Conservation (phyloP, 2,329 filamentous ascomycete species). For the Fusarium sp. region DNA sequence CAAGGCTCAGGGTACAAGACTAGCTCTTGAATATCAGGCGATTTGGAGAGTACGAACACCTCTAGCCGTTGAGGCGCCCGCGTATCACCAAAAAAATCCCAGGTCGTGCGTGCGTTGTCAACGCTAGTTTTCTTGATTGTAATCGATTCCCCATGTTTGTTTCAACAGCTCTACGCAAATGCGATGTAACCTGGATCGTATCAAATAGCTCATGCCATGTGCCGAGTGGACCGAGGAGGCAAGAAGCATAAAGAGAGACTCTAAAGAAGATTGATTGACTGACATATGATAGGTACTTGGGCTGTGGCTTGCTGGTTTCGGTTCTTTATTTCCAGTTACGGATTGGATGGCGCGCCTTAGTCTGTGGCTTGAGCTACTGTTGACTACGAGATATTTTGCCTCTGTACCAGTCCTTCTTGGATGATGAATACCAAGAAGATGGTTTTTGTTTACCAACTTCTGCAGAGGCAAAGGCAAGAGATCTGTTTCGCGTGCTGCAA, state of each 20-base stretch:
- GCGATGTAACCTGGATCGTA: constrained; percentile 29
- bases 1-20: constrained; percentile 26
- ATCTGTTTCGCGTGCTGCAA: constrained; percentile 2
- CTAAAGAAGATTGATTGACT: neutral
- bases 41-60: constrained; percentile 11
- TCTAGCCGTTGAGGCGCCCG: constrained; percentile 35
- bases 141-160: constrained; percentile 16
- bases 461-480: constrained; percentile 14
- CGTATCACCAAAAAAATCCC: constrained; percentile 24
- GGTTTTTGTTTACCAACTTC: constrained; percentile 14
- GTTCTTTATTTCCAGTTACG: neutral
- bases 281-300: neutral
- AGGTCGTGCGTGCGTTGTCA: constrained; percentile 20
- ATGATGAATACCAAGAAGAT: neutral
- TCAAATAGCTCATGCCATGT: constrained; percentile 16
- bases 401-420: neutral
- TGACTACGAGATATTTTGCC: constrained; percentile 22
- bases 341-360: constrained; percentile 30
- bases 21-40: constrained; percentile 24
- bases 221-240: constrained; percentile 13
- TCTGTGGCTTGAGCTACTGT: constrained; percentile 22
- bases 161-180: constrained; percentile 26
- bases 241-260: constrained; percentile 10
- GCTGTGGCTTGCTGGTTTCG: constrained; percentile 24
- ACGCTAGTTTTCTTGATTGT: constrained; percentile 26